Conservation (phyloP, 305 asterid genomes). For the Petunia hybrid region DNA sequence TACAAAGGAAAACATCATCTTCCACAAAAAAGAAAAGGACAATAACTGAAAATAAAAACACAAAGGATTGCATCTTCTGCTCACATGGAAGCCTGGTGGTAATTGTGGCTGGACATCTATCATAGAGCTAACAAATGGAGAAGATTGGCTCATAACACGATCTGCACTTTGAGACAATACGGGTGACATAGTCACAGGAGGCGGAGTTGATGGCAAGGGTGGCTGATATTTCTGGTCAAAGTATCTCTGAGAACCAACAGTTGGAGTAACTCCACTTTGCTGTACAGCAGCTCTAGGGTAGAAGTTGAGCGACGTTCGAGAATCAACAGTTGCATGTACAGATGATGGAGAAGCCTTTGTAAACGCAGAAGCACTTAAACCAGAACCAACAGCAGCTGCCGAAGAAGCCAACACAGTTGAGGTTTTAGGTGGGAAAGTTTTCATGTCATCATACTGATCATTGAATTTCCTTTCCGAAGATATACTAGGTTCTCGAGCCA, state of each 20-base stretch:
- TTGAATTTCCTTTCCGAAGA: constrained; percentile 76
- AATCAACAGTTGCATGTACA: constrained; percentile 55
- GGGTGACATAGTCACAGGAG: constrained; percentile 64
- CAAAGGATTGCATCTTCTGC: constrained; percentile 32
- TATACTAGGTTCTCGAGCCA: constrained; percentile 87
- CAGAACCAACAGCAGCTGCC: constrained; percentile 52
- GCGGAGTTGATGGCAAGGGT: constrained; percentile 79
- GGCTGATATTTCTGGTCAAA: constrained; percentile 68
- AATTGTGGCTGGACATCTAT: constrained; percentile 57
- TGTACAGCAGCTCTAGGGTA: constrained; percentile 55
- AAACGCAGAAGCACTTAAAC: constrained; percentile 48
- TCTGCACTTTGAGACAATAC: constrained; percentile 59
- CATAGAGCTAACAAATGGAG: constrained; percentile 50
- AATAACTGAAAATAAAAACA: constrained; percentile 31
- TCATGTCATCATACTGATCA: constrained; percentile 59
- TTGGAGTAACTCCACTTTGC: constrained; percentile 49
- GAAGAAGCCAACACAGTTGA: constrained; percentile 52
- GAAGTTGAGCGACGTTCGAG: constrained; percentile 60
- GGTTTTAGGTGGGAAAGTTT: constrained; percentile 49
- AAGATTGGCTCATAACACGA: constrained; percentile 51
- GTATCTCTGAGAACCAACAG: constrained; percentile 62
- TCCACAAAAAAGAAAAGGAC: constrained; percentile 29
- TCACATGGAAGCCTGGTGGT: constrained; percentile 69
- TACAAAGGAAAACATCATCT: constrained; percentile 39
- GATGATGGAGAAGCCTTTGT: constrained; percentile 53